phyloP scores from a whole-genome alignment of 345 rosid genomes.

The Aquilaria malaccensis region DNA sequence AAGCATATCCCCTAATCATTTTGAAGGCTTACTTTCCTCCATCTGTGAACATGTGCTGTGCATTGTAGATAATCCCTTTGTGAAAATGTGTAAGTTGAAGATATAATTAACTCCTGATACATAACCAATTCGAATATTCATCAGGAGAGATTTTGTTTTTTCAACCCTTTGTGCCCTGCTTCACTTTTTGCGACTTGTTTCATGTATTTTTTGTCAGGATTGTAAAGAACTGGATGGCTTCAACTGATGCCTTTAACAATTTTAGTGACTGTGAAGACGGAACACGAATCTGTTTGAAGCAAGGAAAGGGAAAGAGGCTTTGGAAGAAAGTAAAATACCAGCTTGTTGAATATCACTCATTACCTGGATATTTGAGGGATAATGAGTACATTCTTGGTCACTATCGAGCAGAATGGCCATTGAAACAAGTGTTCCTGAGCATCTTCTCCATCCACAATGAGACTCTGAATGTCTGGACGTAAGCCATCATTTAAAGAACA shows the following conservation, averaged over 20 bases:
- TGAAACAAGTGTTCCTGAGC: constrained; percentile 22
- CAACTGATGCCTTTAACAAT: constrained; percentile 8
- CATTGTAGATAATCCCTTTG: too few relatives aligned
- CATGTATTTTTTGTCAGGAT: not conserved
- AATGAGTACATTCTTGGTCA: constrained; percentile 21
- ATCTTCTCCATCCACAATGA: constrained; percentile 20
- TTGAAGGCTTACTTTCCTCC: too few relatives aligned
- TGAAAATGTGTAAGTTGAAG: too few relatives aligned
- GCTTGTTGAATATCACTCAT: constrained; percentile 15
- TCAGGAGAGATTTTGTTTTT: too few relatives aligned
- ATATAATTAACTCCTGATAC: too few relatives aligned
- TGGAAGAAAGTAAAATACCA: constrained; percentile 17
- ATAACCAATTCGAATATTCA: too few relatives aligned
- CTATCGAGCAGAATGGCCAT: constrained; percentile 24
- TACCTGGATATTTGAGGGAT: constrained; percentile 18
- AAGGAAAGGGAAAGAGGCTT: constrained; percentile 10
- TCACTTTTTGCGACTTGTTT: too few relatives aligned
- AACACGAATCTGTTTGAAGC: constrained; percentile 3
- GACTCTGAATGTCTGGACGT: constrained; percentile 25
- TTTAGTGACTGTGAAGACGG: constrained; percentile 14
- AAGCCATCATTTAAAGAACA: not conserved
- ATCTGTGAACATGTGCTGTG: too few relatives aligned
- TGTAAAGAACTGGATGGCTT: not conserved
- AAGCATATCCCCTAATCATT: too few relatives aligned
- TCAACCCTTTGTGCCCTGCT: too few relatives aligned